Evolutionary conservation across 1,139 yeast species (phyloP).

Genomic region (Kodamaea suecica): DNA sequence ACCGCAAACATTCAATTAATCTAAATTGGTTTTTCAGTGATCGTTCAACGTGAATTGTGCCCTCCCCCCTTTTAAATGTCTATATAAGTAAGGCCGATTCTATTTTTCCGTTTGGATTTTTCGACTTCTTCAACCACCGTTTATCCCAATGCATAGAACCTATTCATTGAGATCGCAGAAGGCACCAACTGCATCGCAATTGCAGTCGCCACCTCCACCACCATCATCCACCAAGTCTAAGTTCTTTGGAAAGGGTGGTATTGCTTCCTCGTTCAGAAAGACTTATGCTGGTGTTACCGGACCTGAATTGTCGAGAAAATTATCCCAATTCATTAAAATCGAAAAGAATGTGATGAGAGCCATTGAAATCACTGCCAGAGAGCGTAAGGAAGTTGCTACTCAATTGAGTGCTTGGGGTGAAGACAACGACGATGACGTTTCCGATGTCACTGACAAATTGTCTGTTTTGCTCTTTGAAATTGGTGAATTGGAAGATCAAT

Average conservation of each 20-base stretch:
- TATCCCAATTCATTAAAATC: slow-evolving; percentile 87
- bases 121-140: neutral
- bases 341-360: slow-evolving; percentile 96
- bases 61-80: neutral
- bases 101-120: neutral
- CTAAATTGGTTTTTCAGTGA: neutral
- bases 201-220: slow-evolving; percentile 92
- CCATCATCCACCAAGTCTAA: slow-evolving; percentile 80
- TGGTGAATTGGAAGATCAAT: slow-evolving; percentile 97
- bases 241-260: slow-evolving; percentile 88
- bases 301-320: slow-evolving; percentile 90
- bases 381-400: slow-evolving; percentile 94
- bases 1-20: neutral
- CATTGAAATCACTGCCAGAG: slow-evolving; percentile 88
- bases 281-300: slow-evolving; percentile 92
- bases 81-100: neutral
- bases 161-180: slow-evolving; percentile 91
- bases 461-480: slow-evolving; percentile 95
- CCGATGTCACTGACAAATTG: slow-evolving; percentile 94
- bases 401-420: slow-evolving; percentile 98
- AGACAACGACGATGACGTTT: slow-evolving; percentile 94
- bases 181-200: slow-evolving; percentile 96
- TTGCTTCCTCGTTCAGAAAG: slow-evolving; percentile 78
- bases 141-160: slow-evolving; percentile 89
- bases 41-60: no score